Evolutionary conservation across 1,284 basidiomycete species (phyloP), one percentile per base, ranked within the genome.

Genomic region (Apiotrichum sp.): DNA sequence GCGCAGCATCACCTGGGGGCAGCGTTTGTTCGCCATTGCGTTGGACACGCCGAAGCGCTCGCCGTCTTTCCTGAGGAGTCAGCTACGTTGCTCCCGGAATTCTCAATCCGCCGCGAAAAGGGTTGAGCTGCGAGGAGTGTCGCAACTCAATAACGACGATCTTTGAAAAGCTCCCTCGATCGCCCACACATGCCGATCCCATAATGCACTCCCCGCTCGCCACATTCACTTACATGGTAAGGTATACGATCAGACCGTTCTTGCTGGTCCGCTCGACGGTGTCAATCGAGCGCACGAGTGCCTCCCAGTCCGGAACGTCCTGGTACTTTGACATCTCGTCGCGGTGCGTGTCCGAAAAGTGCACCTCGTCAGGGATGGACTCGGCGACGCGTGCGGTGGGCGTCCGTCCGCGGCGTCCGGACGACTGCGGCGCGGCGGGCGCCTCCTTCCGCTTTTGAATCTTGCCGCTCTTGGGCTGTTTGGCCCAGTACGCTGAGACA

Each of bases 341-440:
- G 1, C 56, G 55, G 58, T 74, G 69, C 5, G 69, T 68, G 29
- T 63, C 55, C 8, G 58, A 58, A 46, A 50, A 66, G 9, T 38
- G 84, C 87, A 70, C 78, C 78, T 63, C 58, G 49, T 51, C 59
- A 53, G 62, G 38, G 35, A 22, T 16, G 3, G 7, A 1, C 35
- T 47, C 2, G 14, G 38, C 29, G 13, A 3, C 8, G 36, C 13
- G 4, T 8, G 36, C 47, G 10, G 22, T 22, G 5, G 47, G 31
- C 16, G 41, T 16, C 33, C 33, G n/a, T n/a, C 6, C 33, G 31
- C 33, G 50, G 14, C 16, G 33, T 44, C 32, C 33, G 38, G 50
- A 51, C 72, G 83, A 85, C 31, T 42, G 9, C 7, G 53, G 51
- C 55, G 50, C 42, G 48, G 56, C 35, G 4, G 60, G 22, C 52